Conservation (phyloP, 2,329 filamentous ascomycete genomes). For the Talaromyces sp. region DNA sequence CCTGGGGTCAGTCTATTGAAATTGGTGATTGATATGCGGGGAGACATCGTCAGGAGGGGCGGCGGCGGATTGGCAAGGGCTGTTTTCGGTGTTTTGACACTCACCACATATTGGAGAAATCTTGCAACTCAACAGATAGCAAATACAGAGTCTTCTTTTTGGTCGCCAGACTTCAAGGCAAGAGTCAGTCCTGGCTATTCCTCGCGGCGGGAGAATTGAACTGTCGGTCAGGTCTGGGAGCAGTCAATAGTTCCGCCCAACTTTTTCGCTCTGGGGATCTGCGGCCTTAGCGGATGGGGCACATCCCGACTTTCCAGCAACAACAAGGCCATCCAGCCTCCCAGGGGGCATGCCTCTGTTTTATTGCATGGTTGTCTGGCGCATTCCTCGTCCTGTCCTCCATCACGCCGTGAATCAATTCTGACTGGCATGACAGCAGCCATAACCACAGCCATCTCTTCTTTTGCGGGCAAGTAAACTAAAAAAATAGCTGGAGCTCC, state of each 20-base stretch:
- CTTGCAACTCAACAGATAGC: background rate
- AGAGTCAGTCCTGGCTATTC: background rate
- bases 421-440: background rate
- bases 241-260: background rate
- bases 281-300: background rate
- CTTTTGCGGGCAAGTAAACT: background rate
- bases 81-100: background rate
- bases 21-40: background rate
- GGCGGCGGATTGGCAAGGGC: background rate
- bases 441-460: background rate
- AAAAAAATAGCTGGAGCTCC: background rate
- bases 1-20: background rate
- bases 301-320: background rate
- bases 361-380: background rate
- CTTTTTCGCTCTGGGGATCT: background rate
- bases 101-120: background rate
- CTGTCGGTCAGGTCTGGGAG: background rate
- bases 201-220: background rate
- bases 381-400: background rate
- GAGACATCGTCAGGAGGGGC: background rate
- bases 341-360: background rate
- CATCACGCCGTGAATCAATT: background rate
- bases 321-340: background rate
- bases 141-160: background rate
- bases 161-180: too few species aligned